Evolutionary conservation across 371 early-diverging fungal species (phyloP), one percentile per base, ranked within the genome.

Genomic region (Apophysomyces elegans): DNA sequence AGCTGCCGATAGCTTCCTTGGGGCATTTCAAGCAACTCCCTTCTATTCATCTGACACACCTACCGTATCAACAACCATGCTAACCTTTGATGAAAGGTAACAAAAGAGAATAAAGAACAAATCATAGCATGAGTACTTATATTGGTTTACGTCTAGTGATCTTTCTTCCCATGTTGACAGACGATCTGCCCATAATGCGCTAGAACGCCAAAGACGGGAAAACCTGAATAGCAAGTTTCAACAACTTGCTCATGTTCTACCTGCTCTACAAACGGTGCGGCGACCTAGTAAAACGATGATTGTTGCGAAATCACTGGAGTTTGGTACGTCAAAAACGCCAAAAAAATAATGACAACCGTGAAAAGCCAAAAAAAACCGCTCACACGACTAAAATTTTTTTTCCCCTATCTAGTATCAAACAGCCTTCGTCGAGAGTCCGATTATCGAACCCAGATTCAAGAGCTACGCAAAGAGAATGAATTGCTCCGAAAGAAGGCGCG

Each of bases 131-230:
- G 35, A 43, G n/a, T 47, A 12, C 44, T 32, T 58, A 35, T 64
- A 11, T n/a, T 39, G 46, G 26, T 56, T 37, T 21, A 63, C 41
- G 43, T 50, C 8, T 57, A 64, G 58, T 36, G 64, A 64, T 43
- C 39, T 56, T 45, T 56, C 64, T 46, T 46, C 64, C 7, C 57
- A 64, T 39, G 9, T 64, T 38, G 71, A 71, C 63, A 46, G 72
- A 37, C 65, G 92, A 59, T 89, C 90, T 14, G 90, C 85, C 21
- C 93, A 93, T 72, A 93, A 93, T 68, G 92, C 92, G 12, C 81
- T 91, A 36, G 93, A 93, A 72, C 81, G 93, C 11, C 91, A 91
- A 61, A 81, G 93, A 61, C 86, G 93, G 56, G 93, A 93, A 76
- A 87, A 84, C 9, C 80, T 93, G 37, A 92, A 92, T 69, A 76